Evolutionary conservation across 2,329 filamentous ascomycete species (phyloP).

Genomic region (Paecilomyces fulvus): DNA sequence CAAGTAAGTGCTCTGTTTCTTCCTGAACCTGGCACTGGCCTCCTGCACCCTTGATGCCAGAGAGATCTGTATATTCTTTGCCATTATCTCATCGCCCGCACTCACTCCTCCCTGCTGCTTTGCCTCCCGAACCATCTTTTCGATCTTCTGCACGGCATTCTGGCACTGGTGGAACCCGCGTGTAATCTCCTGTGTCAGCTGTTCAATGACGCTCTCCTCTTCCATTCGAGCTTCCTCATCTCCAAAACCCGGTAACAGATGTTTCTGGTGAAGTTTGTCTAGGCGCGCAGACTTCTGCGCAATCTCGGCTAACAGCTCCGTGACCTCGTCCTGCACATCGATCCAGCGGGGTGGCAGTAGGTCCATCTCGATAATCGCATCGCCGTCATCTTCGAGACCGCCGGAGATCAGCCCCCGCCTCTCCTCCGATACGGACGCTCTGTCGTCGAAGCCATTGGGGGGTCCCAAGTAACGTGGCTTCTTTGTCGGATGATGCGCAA

Average conservation of each 20-base stretch:
- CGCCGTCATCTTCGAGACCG: conserved; percentile 68
- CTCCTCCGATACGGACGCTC: conserved; percentile 54
- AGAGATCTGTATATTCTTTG: conserved; percentile 88
- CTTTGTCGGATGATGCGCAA: conserved; percentile 86
- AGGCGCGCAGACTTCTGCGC: conserved; percentile 74
- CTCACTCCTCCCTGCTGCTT: conserved; percentile 62
- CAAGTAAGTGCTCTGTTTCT: conserved; percentile 93
- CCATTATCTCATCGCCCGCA: conserved; percentile 87
- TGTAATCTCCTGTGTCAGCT: conserved; percentile 82
- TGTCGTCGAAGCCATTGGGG: conserved; percentile 54
- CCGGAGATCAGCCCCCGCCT: conserved; percentile 76
- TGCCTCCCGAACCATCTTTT: conserved; percentile 75
- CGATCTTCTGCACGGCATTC: conserved; percentile 76
- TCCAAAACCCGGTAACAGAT: conserved; percentile 92
- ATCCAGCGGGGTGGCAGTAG: conserved; percentile 90
- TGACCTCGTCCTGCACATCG: conserved; percentile 88
- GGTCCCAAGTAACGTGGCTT: conserved; percentile 61
- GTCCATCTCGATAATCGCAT: conserved; percentile 98
- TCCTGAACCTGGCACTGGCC: conserved; percentile 82
- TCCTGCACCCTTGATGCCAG: conserved; percentile 84
- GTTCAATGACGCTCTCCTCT: conserved; percentile 86
- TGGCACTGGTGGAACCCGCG: conserved; percentile 84
- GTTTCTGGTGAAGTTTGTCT: conserved; percentile 92
- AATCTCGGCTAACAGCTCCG: conserved; percentile 70
- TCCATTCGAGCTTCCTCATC: conserved; percentile 81